Evolutionary conservation across 2,329 filamentous ascomycete genomes (phyloP), one percentile per base, ranked within the genome.

Genomic region (Penicillium glabrum): DNA sequence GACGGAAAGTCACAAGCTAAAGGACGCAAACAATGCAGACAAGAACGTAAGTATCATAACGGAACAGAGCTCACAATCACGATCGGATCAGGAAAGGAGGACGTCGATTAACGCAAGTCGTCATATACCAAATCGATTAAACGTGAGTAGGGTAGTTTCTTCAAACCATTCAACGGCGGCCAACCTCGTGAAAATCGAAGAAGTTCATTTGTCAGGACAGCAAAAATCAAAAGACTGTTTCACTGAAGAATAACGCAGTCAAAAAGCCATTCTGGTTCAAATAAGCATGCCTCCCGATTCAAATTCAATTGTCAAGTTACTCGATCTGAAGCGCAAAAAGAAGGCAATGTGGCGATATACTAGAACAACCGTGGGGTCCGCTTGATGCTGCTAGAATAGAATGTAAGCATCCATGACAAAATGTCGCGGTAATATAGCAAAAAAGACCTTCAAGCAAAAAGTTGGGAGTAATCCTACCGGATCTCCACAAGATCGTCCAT

Each of bases 401-500:
- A 19, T 39, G 60, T 67, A 60, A 66, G 63, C 51, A 62, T 65
- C 56, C 24, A 51, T 49, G 45, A 10, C 46, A 33, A 23, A 46
- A 58, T 58, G 65, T 10, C 26, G n/a, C 51, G 43, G 44, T 51
- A 21, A 31, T 47, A 44, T 35, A 54, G 63, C 61, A 55, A 53
- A 51, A 54, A 58, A 64, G 47, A 57, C 45, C 43, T 55, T 46
- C 41, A 29, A 52, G 44, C 57, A 55, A 57, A 51, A 31, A 51
- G 43, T 46, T 55, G 49, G 41, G 54, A 56, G 59, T 24, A 79
- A 73, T 82, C 84, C 75, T 87, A 89, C 85, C 85, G 89, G 77
- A 91, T 87, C 75, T 95, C 91, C 79, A 91, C 89, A 79, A 97
- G 87, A 78, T 97, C 93, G 84, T 97, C 93, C 72, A 97, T 89